Conservation (phyloP, 2,329 filamentous ascomycete genomes). For the Neospermospora avenae region DNA sequence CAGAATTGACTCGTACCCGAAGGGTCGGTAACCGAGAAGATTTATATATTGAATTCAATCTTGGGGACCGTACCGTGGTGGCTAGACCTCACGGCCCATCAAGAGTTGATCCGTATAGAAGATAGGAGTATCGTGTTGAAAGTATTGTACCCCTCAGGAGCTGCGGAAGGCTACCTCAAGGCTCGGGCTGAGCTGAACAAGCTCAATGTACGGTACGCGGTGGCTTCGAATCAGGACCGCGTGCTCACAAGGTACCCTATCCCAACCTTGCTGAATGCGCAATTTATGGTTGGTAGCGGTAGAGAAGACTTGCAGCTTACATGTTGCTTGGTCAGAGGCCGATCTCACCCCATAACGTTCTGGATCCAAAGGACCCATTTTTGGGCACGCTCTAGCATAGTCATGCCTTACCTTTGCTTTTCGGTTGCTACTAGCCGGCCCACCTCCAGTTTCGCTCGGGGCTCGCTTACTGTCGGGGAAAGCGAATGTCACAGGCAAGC, state of each 20-base stretch:
- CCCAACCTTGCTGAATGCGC: not conserved
- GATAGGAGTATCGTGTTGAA: not conserved
- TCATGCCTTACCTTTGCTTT: not conserved
- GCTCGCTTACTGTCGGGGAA: too few species aligned
- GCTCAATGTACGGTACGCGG: not conserved
- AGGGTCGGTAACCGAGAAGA: constrained; percentile 8
- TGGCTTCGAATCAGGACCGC: constrained; percentile 7
- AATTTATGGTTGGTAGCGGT: not conserved
- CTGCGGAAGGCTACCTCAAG: constrained; percentile 6
- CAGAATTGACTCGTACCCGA: constrained; percentile 6
- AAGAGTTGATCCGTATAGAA: not conserved
- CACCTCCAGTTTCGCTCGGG: too few species aligned
- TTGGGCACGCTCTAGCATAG: not conserved
- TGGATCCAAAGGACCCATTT: not conserved
- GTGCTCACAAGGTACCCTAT: not conserved
- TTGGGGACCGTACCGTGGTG: constrained; percentile 6
- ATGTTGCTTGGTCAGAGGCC: not conserved
- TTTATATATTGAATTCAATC: constrained; percentile 7
- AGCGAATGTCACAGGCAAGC: too few species aligned
- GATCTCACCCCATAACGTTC: not conserved
- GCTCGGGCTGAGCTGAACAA: constrained; percentile 3
- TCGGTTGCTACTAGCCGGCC: not conserved
- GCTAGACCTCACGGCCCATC: not conserved
- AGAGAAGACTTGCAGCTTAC: not conserved
- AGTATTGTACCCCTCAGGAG: constrained; percentile 3